These are phyloP conservation scores for Colletotrichum orchidophilum DNA, from an alignment of 2,329 filamentous ascomycete species.

Conservation along the genomic window DNA sequence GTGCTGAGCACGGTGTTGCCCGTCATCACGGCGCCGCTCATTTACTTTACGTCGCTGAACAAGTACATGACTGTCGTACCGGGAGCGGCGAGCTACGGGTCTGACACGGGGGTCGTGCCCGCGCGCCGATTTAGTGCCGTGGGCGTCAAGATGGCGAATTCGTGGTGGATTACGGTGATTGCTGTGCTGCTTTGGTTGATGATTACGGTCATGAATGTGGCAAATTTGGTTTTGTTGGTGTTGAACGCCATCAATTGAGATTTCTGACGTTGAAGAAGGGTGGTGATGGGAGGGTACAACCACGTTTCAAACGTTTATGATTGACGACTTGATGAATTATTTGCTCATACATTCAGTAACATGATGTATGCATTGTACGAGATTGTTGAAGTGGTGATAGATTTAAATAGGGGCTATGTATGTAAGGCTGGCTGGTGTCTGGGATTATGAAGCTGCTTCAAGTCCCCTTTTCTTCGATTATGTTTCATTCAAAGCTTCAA, in stretches of 20 bases:
- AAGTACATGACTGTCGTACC: conserved; percentile 71
- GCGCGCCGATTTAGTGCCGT: conserved; percentile 34
- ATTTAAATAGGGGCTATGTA: not conserved
- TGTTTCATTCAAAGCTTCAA: not conserved
- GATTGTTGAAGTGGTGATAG: not conserved
- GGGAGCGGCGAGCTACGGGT: conserved; percentile 24
- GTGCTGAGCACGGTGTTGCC: conserved; percentile 81
- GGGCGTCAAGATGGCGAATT: conserved; percentile 75
- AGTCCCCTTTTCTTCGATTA: not conserved
- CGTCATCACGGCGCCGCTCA: conserved; percentile 81
- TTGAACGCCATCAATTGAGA: not conserved
- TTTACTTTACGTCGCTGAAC: conserved; percentile 84
- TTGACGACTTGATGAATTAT: not conserved
- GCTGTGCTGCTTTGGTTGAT: conserved; percentile 73
- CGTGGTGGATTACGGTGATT: conserved; percentile 68
- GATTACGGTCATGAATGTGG: conserved; percentile 81
- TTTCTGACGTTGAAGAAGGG: not conserved
- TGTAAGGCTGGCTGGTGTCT: not conserved
- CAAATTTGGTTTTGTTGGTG: conserved; percentile 73
- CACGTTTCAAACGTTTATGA: not conserved
- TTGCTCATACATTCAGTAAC: not conserved
- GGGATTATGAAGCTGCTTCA: not conserved
- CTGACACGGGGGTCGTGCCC: conserved; percentile 31
- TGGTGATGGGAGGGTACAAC: not conserved
- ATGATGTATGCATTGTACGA: not conserved